Percentiles rank a stretch among this genome's conserved stretches.
These are phyloP conservation scores for Warburgia ugandensis DNA, from an alignment of 164 flowering plant genomes.

Conservation along the genomic window DNA sequence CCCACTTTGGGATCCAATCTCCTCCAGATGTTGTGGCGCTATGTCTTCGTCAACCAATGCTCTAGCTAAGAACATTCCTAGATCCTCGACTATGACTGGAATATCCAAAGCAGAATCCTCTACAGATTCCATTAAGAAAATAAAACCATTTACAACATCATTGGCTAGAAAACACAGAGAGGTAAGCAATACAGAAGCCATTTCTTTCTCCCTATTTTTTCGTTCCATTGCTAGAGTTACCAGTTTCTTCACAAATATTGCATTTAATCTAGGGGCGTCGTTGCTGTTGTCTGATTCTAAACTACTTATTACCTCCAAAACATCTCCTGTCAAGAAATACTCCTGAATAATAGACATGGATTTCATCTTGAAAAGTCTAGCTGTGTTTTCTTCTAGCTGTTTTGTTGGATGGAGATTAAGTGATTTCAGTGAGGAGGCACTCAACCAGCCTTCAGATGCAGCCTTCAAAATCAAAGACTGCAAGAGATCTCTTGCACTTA, in stretches of 20 bases:
- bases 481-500: slow-evolving; percentile 45
- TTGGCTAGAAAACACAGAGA: slow-evolving; percentile 57
- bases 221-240: slow-evolving; percentile 78
- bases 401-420: slow-evolving; percentile 27
- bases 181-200: slow-evolving; percentile 71
- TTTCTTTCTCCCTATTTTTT: slow-evolving; percentile 84
- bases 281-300: slow-evolving; percentile 40
- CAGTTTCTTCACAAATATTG: slow-evolving; percentile 64
- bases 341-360: slow-evolving; percentile 56
- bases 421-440: slow-evolving; percentile 57
- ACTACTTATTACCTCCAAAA: slow-evolving; percentile 41
- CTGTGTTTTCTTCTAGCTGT: slow-evolving; percentile 29
- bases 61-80: slow-evolving; percentile 75
- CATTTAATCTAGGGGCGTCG: slow-evolving; percentile 36
- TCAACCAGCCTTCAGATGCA: slow-evolving; percentile 80
- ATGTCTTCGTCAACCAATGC: slow-evolving; percentile 80
- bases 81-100: slow-evolving; percentile 60
- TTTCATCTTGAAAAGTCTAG: slow-evolving; percentile 41
- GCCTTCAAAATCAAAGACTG: slow-evolving; percentile 65
- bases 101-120: slow-evolving; percentile 76
- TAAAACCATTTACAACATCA: slow-evolving; percentile 57
- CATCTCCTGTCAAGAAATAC: slow-evolving; percentile 65
- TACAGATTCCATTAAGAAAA: slow-evolving; percentile 62
- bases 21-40: slow-evolving; percentile 67
- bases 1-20: slow-evolving; percentile 37